Conservation (phyloP, 805 yeast genomes). For the Candida schatavii region DNA sequence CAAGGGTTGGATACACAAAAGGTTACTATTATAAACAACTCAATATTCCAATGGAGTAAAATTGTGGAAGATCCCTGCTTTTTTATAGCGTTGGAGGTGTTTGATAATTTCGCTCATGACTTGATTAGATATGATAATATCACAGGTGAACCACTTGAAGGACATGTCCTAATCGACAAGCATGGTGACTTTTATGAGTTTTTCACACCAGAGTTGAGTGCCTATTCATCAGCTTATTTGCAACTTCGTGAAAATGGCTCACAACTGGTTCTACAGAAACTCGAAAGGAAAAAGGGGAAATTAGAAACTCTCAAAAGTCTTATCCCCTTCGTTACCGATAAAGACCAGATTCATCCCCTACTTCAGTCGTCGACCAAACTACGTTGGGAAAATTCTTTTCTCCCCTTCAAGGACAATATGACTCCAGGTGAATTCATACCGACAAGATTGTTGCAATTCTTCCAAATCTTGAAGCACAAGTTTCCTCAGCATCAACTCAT, state of each 20-base stretch:
- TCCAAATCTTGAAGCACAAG: slow-evolving; percentile 55
- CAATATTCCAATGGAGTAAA: slow-evolving; percentile 72
- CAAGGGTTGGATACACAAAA: slow-evolving; percentile 52
- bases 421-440: slow-evolving; percentile 79
- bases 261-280: slow-evolving; percentile 30
- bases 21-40: slow-evolving; percentile 66
- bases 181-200: slow-evolving; percentile 75
- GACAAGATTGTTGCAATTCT: slow-evolving; percentile 65
- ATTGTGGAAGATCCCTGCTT: slow-evolving; percentile 64
- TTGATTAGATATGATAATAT: slow-evolving; percentile 68
- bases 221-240: slow-evolving; percentile 54
- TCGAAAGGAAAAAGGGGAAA: slow-evolving; percentile 18
- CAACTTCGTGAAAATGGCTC: slow-evolving; percentile 50
- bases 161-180: slow-evolving; percentile 69
- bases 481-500: slow-evolving; percentile 79
- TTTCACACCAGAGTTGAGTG: slow-evolving; percentile 59
- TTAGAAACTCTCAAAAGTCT: slow-evolving; percentile 24
- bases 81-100: slow-evolving; percentile 76
- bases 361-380: slow-evolving; percentile 46
- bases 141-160: slow-evolving; percentile 70
- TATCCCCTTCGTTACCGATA: slow-evolving; percentile 26
- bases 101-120: slow-evolving; percentile 84
- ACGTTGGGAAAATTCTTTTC: slow-evolving; percentile 44
- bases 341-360: slow-evolving; percentile 55
- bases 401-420: slow-evolving; percentile 66